Evolutionary conservation across 257 asterid genomes (phyloP).

Genomic region (Plectranthus barbatus): DNA sequence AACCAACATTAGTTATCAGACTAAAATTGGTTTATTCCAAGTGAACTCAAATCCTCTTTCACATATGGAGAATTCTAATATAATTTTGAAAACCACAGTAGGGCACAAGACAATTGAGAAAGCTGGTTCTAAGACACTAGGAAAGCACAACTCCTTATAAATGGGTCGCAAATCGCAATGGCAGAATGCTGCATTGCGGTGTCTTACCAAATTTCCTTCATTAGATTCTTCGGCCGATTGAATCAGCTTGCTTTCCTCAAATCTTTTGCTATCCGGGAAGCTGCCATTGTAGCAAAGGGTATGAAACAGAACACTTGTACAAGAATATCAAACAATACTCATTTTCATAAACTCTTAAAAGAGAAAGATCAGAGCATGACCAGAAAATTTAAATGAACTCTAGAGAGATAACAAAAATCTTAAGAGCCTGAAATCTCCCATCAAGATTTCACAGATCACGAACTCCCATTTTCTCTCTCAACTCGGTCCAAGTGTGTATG

Average conservation of each 20-base stretch:
- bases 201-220: slow-evolving; percentile 48
- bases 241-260: slow-evolving; percentile 32
- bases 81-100: neutral
- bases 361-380: neutral
- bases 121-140: neutral
- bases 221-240: slow-evolving; percentile 32
- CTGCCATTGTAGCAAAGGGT: slow-evolving; percentile 32
- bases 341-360: neutral
- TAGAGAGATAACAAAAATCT: slow-evolving; percentile 12
- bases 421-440: slow-evolving; percentile 14
- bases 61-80: neutral
- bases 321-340: neutral
- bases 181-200: neutral
- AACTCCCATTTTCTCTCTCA: neutral
- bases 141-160: neutral
- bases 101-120: neutral
- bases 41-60: neutral
- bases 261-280: slow-evolving; percentile 46
- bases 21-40: too few species aligned
- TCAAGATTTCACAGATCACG: slow-evolving; percentile 26
- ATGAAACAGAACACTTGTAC: neutral
- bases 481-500: slow-evolving; percentile 8
- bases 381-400: neutral
- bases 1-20: slow-evolving; percentile 3
- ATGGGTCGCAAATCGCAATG: neutral